Evolutionary conservation across 2,329 filamentous ascomycete species (phyloP), one percentile per base, ranked within the genome.

Genomic region (Microsporum ferrugineum): DNA sequence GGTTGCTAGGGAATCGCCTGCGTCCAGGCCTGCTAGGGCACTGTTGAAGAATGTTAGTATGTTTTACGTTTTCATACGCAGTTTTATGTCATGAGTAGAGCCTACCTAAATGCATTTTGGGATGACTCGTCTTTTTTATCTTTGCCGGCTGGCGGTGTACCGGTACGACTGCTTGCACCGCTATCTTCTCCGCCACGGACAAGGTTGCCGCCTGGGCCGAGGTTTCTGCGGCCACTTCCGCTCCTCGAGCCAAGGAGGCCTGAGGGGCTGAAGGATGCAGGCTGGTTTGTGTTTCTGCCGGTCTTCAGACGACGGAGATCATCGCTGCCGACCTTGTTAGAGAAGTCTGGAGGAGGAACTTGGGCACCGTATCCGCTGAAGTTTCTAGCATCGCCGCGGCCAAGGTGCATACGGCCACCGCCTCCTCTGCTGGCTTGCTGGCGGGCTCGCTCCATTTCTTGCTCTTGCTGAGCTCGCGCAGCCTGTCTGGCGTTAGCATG

Each of bases 31-130:
- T 63, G 78, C 78, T 57, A 80, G 71, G 62, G 78, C 77, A 71
- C 78, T 80, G 62, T 36, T 59, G 27, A 51, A 34, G 49, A 6
- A 59, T 23, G 55, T 57, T 33, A 57, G 33, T n/a, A 7, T 57
- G 10, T 12, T 53, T 27, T 8, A 4, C 10, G 7, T 4, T 17
- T 3, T 39, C 14, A 27, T 29, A 23, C 6, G 8, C 39, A 8
- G 10, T 27, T 12, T 41, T 27, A 29, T 17, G 47, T 3, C 29
- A 43, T 41, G 33, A 39, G 63, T 49, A 58, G 55, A 64, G 68
- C 87, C 81, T 84, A 96, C 91, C 90, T 92, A 79, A 96, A 99
- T 68, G 91, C 87, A 80, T 99, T 99, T 67, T 86, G 84, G 71
- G 88, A 88, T 63, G 84, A 87, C 64, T 81, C 77, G 67, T 84